Evolutionary conservation across 352 stramenopile genomes (phyloP).

Genomic region (Phytophthora fragariae): DNA sequence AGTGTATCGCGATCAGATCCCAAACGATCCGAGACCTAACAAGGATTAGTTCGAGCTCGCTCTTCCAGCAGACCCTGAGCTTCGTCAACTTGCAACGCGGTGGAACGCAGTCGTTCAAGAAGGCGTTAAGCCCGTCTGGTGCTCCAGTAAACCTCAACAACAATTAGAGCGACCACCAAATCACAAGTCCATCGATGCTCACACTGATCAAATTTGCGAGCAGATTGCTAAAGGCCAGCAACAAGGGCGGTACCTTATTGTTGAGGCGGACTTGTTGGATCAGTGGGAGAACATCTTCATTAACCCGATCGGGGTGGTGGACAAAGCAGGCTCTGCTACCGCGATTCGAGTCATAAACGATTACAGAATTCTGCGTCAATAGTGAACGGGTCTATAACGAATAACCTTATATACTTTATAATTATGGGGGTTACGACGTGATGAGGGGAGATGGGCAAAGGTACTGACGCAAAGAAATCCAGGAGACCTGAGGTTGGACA

Average conservation of each 20-base stretch:
- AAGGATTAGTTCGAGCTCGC: no score
- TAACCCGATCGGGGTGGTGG: not conserved
- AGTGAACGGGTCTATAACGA: no score
- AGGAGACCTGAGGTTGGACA: no score
- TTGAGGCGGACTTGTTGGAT: slow-evolving; percentile 3
- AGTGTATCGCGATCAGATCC: no score
- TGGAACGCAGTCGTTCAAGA: slow-evolving; percentile 5
- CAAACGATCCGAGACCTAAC: no score
- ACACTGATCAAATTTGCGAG: not conserved
- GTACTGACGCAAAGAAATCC: no score
- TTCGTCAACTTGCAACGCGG: not conserved
- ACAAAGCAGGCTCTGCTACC: not conserved
- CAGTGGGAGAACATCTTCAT: slow-evolving; percentile 4
- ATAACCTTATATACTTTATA: no score
- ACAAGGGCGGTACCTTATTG: slow-evolving; percentile 7
- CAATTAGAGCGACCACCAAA: not conserved
- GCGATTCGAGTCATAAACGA: slow-evolving; percentile 9
- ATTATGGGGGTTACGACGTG: no score
- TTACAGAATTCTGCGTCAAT: not conserved
- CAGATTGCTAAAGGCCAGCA: slow-evolving; percentile 8
- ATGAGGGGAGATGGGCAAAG: no score
- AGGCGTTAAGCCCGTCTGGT: not conserved
- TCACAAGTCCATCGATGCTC: not conserved
- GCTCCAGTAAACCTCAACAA: not conserved
- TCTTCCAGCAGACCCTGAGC: no score